Evolutionary conservation across 2,329 filamentous ascomycete species (phyloP), one percentile per base, ranked within the genome.

Genomic region (Zasmidium citrigriseum): DNA sequence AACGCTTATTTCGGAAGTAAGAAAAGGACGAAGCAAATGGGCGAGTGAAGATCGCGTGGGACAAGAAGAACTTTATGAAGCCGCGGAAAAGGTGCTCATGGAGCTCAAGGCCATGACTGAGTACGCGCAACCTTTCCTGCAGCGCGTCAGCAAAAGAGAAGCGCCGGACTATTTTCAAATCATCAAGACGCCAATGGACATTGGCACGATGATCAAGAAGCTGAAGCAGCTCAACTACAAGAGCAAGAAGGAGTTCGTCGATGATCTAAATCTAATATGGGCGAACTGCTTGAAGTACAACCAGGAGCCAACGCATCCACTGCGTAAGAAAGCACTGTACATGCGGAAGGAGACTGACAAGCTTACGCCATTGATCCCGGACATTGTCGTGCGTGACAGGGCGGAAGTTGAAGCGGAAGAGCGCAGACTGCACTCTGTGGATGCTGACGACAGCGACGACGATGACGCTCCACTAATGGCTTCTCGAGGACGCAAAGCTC

Each of bases 281-380:
- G 86, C 92, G 57, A 99, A 99, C 71, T 99, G 95, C 73, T 81
- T 99, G 56, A 92, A 89, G 69, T 99, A 98, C 76, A 99, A 99
- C 73, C 89, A 91, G 64, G 92, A 96, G 63, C 88, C 91, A 67
- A 87, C 87, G 60, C 92, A 97, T 70, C 91, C 90, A 23, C 80
- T 98, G 51, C 86, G 95, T 46, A 92, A 95, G 71, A 96, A 97
- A 82, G 95, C 95, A 12, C 87, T 96, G 59, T 90, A 92, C 64
- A 98, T 99, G 95, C 87, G 92, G 66, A 98, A 95, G 73, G 93
- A 98, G 76, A 96, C 95, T 0, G 93, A 98, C 76, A 98, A 97
- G 75, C 84, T 99, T 45, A 93, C 96, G 14, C 93, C 93, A 4
- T 79, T 98, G 44, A 99, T 99, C 61, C 95, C 95, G 0, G 95